These are phyloP conservation scores for Acer saccharum DNA, from an alignment of 345 rosid genomes.

Conservation along the genomic window DNA sequence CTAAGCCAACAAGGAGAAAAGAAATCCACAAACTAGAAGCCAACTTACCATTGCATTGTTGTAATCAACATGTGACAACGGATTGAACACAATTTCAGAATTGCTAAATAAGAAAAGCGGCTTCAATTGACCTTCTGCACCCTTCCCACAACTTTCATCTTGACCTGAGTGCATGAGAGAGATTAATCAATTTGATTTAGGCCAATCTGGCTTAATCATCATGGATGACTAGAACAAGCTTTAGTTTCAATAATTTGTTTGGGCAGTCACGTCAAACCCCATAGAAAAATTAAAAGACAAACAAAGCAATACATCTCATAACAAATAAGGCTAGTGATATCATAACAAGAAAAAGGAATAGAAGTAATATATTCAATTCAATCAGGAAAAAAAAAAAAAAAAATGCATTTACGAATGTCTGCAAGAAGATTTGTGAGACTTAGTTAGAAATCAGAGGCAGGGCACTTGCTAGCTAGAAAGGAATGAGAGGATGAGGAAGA, in stretches of 20 bases:
- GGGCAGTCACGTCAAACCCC: background rate
- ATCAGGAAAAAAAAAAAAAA: background rate
- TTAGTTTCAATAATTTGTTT: background rate
- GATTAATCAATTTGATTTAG: background rate
- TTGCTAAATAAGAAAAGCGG: constrained; percentile 32
- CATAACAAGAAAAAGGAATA: background rate
- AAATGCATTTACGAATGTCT: background rate
- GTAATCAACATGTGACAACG: constrained; percentile 29
- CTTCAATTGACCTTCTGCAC: constrained; percentile 36
- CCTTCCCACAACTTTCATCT: constrained; percentile 38
- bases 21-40: background rate
- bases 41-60: constrained; percentile 33
- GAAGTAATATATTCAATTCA: background rate
- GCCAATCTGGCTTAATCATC: background rate
- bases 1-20: constrained; percentile 3
- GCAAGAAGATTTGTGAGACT: background rate
- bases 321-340: background rate
- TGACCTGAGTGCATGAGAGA: constrained; percentile 27
- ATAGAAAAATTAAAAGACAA: background rate
- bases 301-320: background rate
- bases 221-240: too few relatives aligned
- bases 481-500: background rate
- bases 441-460: background rate
- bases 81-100: constrained; percentile 28
- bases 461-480: background rate